Base-by-base conservation (phyloP, 371 early-diverging fungal species). In the Mortierella sp. region DNA sequence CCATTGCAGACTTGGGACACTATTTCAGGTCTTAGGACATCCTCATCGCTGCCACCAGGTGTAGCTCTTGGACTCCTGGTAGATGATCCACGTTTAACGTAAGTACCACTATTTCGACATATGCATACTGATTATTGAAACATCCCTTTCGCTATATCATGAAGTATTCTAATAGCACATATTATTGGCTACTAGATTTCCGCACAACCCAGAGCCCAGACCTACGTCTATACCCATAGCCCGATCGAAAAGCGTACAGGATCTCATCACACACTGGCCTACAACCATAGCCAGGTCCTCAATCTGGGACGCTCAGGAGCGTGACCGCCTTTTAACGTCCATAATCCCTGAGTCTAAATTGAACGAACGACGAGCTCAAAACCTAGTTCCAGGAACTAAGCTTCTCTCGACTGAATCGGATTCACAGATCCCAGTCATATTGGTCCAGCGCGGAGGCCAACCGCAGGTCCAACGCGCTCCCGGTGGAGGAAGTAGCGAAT, bases 71-170 rank as follows among this genome's bases (percentile, higher is more conserved):
- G 91, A 1, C 84, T 96, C 37, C 81, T 87, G 1, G 90, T 94
- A 1, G 74, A 91, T 20, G 96, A 96, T 74, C 96, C 95, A 3
- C 87, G 96, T 24, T 65, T 95, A 64, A 87, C 76, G 93, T 94
- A 87, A 49, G 81, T 11, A 28, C 51, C 22, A 51, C 3, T 14
- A n/a, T 12, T 18, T 6, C 3, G n/a, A n/a, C 6, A 18, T 54
- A 18, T 54, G 9, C 18, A 14, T 54, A 26, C 9, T 20, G 43
- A 40, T 1, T 9, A 11, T 40, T 11, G 43, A 40, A 40, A 14
- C 51, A 51, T n/a, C 18, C 18, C 22, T n/a, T 22, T 51, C n/a
- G 22, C 51, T n/a, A 20, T 20, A 51, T 6, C 51, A 30, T 30
- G 30, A 30, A 2, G 5, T 52, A 4, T 52, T 52, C 52, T 52